phyloP scores from a whole-genome alignment of 2,329 filamentous ascomycete species.

The Leptoxyphium fumago region DNA sequence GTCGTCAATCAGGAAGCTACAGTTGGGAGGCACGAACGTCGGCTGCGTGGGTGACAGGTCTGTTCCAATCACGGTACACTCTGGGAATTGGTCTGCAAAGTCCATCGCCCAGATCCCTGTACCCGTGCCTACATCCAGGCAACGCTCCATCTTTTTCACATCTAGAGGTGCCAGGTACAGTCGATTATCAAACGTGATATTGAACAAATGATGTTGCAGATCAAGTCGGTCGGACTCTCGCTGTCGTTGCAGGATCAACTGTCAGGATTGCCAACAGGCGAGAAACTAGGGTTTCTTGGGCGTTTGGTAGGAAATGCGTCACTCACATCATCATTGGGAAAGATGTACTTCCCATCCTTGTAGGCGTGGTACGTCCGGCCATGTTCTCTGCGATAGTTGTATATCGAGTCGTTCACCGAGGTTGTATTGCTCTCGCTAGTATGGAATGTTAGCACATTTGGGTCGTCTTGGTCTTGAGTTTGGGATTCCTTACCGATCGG shows the following conservation, averaged over 20 bases:
- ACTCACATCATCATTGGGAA: slow-evolving; percentile 25
- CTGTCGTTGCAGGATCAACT: slow-evolving; percentile 7
- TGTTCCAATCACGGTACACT: slow-evolving; percentile 27
- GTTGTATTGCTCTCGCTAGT: slow-evolving; percentile 20
- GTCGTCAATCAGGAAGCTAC: slow-evolving; percentile 49
- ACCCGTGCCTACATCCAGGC: slow-evolving; percentile 38
- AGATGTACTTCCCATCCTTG: slow-evolving; percentile 27
- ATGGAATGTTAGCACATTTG: no score
- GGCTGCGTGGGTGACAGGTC: slow-evolving; percentile 38
- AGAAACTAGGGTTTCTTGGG: background rate
- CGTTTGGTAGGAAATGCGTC: background rate
- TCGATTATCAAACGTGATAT: slow-evolving; percentile 31
- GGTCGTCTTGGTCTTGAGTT: background rate
- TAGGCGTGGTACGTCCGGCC: slow-evolving; percentile 25
- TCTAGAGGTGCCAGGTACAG: slow-evolving; percentile 32
- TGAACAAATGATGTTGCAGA: slow-evolving; percentile 31
- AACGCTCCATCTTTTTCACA: slow-evolving; percentile 20
- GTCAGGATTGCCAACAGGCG: background rate
- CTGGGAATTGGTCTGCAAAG: slow-evolving; percentile 30
- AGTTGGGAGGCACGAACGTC: slow-evolving; percentile 41
- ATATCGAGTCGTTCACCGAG: slow-evolving; percentile 21
- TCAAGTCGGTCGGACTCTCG: slow-evolving; percentile 23
- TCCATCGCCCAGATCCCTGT: slow-evolving; percentile 45
- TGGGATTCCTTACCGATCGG: slow-evolving; percentile 15
- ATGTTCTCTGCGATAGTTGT: slow-evolving; percentile 22